These are phyloP conservation scores for Trichoderma sp. DNA, from an alignment of 2,329 filamentous ascomycete species.

Conservation along the genomic window DNA sequence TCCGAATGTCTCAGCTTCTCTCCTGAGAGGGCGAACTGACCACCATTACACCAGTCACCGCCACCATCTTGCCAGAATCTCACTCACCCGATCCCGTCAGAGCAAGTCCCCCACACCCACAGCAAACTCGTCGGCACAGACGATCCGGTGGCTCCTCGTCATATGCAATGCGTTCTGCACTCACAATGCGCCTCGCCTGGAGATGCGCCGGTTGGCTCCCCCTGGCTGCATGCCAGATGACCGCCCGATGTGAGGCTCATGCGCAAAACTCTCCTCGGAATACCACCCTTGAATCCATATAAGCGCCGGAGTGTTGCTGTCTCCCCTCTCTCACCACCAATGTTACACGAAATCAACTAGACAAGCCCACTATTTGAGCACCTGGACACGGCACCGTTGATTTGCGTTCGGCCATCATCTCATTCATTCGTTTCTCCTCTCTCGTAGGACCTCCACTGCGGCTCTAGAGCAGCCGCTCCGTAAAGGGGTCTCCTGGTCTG, in stretches of 20 bases:
- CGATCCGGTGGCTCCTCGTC: background rate
- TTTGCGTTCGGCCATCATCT: background rate
- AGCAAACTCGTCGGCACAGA: background rate
- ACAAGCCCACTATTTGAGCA: background rate
- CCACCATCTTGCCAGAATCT: background rate
- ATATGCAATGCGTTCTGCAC: conserved; percentile 14
- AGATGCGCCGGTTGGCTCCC: background rate
- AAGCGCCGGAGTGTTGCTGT: background rate
- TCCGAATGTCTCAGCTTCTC: background rate
- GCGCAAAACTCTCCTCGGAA: background rate
- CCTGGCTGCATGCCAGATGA: background rate
- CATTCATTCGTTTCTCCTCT: background rate
- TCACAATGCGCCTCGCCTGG: conserved; percentile 13
- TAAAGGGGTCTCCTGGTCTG: background rate
- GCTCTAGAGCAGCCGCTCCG: background rate
- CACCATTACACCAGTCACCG: conserved; percentile 2
- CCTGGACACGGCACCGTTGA: background rate
- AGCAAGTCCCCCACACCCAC: background rate
- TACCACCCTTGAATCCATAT: background rate
- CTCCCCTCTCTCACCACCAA: background rate
- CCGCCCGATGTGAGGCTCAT: background rate
- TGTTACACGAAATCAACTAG: background rate
- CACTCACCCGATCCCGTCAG: background rate
- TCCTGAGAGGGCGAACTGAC: conserved; percentile 11
- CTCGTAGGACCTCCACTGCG: background rate